phyloP scores from a whole-genome alignment of 805 yeast species.

The Saturnispora dispora region DNA sequence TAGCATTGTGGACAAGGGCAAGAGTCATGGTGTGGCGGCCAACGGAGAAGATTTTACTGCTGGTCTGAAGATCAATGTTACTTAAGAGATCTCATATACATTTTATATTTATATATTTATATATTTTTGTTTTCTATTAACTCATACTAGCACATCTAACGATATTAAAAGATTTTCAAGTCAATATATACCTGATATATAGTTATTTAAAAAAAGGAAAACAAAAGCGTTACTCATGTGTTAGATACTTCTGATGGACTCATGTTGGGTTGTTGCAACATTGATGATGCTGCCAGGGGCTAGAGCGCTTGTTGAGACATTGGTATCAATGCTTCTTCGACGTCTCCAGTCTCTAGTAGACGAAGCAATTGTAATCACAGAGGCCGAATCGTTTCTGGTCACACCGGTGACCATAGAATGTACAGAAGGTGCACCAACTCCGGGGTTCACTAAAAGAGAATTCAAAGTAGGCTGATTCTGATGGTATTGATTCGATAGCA shows the following conservation, averaged over 20 bases:
- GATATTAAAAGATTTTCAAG: neutral
- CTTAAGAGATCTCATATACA: constrained; percentile 7
- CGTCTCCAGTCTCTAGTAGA: constrained; percentile 27
- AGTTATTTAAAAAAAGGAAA: neutral
- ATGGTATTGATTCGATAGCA: neutral
- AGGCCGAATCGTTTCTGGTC: constrained; percentile 20
- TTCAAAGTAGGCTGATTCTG: neutral
- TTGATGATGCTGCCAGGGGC: constrained; percentile 49
- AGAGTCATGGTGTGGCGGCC: neutral
- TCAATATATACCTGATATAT: neutral
- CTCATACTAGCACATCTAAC: neutral
- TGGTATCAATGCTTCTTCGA: constrained; percentile 33
- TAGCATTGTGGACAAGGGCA: constrained; percentile 1
- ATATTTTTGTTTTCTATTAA: neutral
- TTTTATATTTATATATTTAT: neutral
- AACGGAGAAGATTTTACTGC: constrained; percentile 6
- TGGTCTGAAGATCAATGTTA: constrained; percentile 12
- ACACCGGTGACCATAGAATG: neutral
- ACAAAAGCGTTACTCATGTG: neutral
- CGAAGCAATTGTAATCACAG: constrained; percentile 28
- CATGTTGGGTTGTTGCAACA: neutral
- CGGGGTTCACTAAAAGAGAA: neutral
- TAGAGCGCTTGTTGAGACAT: constrained; percentile 59
- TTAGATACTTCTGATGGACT: neutral
- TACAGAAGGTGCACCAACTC: constrained; percentile 3